A percentile compares a stretch with the other conserved stretches of the same genome.
Conservation (phyloP, 345 rosid species). For the Syzygium aromaticum region DNA sequence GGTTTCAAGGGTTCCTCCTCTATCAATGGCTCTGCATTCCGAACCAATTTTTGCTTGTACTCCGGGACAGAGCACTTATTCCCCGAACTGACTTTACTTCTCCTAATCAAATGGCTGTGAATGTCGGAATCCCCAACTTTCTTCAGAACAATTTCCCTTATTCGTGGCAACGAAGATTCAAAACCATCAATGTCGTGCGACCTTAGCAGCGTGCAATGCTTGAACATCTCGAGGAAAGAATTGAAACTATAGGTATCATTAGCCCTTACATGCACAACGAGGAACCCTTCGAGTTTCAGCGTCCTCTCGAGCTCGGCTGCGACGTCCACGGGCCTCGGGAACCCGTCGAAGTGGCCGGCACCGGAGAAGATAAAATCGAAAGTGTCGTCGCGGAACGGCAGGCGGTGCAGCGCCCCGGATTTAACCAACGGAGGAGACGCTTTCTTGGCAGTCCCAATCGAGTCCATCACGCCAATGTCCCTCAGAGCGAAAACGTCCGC, state of each 20-base stretch:
- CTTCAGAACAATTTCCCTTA: conserved; percentile 64
- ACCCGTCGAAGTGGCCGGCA: conserved; percentile 47
- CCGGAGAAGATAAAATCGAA: conserved; percentile 90
- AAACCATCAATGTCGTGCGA: conserved; percentile 59
- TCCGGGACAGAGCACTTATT: conserved; percentile 60
- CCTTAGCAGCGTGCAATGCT: conserved; percentile 59
- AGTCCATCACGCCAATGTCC: conserved; percentile 67
- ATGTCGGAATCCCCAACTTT: conserved; percentile 21
- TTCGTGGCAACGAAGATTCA: conserved; percentile 50
- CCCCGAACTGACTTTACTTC: conserved; percentile 3
- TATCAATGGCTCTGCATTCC: conserved; percentile 66
- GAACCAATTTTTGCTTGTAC: conserved; percentile 53
- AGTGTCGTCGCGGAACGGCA: conserved; percentile 45
- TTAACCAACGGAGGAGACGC: conserved; percentile 63
- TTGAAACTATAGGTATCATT: conserved; percentile 91
- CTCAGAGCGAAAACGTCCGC: conserved; percentile 72
- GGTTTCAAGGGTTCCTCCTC: conserved; percentile 87
- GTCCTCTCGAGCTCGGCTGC: conserved; percentile 75
- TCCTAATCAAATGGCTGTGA: conserved; percentile 11
- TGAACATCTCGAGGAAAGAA: conserved; percentile 87
- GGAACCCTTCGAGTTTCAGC: conserved; percentile 80
- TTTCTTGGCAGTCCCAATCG: conserved; percentile 66
- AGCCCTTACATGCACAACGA: conserved; percentile 71
- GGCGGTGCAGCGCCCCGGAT: conserved; percentile 34
- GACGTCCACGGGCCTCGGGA: conserved; percentile 41